phyloP scores from a whole-genome alignment of 176 grass and related monocot species.

The Hordeum vulgare region DNA sequence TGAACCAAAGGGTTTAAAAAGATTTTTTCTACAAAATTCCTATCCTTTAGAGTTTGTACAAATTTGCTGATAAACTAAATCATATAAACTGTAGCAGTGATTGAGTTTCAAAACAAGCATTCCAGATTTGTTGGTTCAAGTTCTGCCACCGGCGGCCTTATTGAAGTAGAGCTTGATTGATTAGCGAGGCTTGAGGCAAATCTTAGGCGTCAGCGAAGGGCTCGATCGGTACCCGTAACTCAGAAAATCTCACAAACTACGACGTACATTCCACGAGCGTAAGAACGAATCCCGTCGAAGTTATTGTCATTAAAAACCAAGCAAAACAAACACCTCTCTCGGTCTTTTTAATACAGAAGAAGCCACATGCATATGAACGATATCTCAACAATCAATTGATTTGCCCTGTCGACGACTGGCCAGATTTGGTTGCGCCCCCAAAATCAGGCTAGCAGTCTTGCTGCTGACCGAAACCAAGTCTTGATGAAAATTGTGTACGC shows the following conservation, averaged over 20 bases:
- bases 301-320: neutral
- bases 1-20: too few relatives aligned
- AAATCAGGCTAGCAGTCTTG: neutral
- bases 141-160: too few relatives aligned
- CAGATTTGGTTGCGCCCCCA: neutral
- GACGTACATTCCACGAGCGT: neutral
- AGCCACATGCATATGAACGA: neutral
- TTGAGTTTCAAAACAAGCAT: too few relatives aligned
- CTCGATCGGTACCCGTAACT: neutral
- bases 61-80: too few relatives aligned
- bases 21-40: too few relatives aligned
- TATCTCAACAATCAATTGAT: neutral
- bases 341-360: neutral
- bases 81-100: too few relatives aligned
- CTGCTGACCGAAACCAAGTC: neutral
- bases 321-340: neutral
- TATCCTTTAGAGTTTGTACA: too few relatives aligned
- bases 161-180: too few relatives aligned
- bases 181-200: too few relatives aligned
- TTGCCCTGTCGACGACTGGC: neutral
- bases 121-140: too few relatives aligned
- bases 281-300: neutral
- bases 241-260: conserved; percentile 25
- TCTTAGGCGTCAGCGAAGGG: conserved; percentile 9
- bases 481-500: neutral